Conservation (phyloP, 2,329 filamentous ascomycete genomes). For the Neocatenulostroma microsporum region DNA sequence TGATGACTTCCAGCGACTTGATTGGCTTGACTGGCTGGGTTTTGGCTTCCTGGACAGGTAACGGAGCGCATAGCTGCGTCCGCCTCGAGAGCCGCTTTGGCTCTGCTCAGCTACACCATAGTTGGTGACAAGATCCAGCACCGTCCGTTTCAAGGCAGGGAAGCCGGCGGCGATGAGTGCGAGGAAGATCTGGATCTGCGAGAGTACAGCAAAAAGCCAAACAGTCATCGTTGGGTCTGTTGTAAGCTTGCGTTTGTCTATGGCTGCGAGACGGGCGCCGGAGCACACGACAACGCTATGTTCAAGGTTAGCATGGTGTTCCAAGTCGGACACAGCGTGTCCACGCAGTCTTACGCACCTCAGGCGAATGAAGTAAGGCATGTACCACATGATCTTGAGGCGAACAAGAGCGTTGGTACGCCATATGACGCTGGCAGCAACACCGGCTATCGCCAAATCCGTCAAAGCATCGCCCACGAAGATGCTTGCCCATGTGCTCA, state of each 20-base stretch:
- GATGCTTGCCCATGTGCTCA: constrained; percentile 2
- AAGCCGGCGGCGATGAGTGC: constrained; percentile 1
- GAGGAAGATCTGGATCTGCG: constrained; percentile 2
- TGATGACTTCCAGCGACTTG: not conserved
- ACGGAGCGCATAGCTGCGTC: not conserved
- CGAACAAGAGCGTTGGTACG: not conserved
- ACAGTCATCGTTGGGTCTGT: constrained; percentile 3
- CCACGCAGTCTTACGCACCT: not conserved
- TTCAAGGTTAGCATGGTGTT: not conserved
- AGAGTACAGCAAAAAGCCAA: constrained; percentile 1
- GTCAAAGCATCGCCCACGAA: constrained; percentile 3
- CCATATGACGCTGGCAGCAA: constrained; percentile 5
- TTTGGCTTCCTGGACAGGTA: not conserved
- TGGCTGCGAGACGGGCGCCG: constrained; percentile 2
- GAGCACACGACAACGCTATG: not conserved
- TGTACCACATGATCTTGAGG: constrained; percentile 2
- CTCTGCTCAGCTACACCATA: not conserved
- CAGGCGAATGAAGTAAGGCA: constrained; percentile 1
- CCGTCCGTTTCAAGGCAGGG: constrained; percentile 2
- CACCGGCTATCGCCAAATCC: constrained; percentile 1
- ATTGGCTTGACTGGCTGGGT: not conserved
- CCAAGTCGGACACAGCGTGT: not conserved
- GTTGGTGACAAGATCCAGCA: constrained; percentile 2
- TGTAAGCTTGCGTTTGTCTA: not conserved
- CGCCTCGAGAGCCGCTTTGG: not conserved